These are phyloP conservation scores for Kwoniella shivajii DNA, from an alignment of 1,284 basidiomycete genomes.

Conservation along the genomic window DNA sequence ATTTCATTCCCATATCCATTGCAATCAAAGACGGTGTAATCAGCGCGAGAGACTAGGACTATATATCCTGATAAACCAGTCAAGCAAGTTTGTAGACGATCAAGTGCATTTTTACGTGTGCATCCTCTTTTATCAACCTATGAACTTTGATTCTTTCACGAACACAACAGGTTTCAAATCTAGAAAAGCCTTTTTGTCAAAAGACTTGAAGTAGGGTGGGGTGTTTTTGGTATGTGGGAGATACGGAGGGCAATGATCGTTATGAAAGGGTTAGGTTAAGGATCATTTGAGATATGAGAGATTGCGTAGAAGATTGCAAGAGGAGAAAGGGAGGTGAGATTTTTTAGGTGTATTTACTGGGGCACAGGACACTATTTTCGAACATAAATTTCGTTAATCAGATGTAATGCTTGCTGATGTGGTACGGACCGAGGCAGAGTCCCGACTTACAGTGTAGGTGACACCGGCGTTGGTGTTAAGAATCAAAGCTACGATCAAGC, in stretches of 20 bases:
- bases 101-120: conserved; percentile 10
- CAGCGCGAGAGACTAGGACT: not conserved
- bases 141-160: not conserved
- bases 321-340: not conserved
- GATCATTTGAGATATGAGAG: not conserved
- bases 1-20: too few relatives aligned
- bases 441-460: conserved; percentile 39
- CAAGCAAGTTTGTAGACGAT: not conserved
- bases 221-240: too few relatives aligned
- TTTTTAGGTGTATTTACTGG: not conserved
- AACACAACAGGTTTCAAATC: conserved; percentile 7
- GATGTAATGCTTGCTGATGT: not conserved
- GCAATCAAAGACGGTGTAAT: conserved; percentile 6
- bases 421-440: too few relatives aligned
- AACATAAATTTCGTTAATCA: not conserved
- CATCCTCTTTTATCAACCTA: conserved; percentile 18
- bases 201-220: too few relatives aligned
- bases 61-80: too few relatives aligned
- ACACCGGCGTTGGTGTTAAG: conserved; percentile 58
- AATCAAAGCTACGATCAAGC: conserved; percentile 61
- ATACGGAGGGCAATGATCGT: too few relatives aligned
- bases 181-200: not conserved
- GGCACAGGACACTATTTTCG: conserved; percentile 1
- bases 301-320: not conserved
- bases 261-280: too few relatives aligned